A percentile compares a stretch with the other conserved stretches of the same genome.
These are phyloP conservation scores for Chytriomyces confervae DNA, from an alignment of 192 early-diverging fungal species.

Conservation along the genomic window DNA sequence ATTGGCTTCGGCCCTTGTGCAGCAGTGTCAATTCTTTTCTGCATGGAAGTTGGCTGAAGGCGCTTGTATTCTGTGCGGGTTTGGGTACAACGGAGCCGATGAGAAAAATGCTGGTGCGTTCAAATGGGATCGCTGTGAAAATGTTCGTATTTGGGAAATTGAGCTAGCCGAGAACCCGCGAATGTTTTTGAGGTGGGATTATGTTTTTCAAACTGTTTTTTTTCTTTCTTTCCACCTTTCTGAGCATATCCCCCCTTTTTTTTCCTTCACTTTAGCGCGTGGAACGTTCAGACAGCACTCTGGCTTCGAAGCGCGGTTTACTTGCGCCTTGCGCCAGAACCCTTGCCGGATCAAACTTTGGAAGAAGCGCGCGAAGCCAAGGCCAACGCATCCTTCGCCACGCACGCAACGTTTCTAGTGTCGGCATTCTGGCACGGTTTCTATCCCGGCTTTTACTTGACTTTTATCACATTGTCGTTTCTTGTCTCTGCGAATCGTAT, in stretches of 20 bases:
- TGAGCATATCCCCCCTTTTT: too few species aligned
- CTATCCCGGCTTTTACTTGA: constrained; percentile 51
- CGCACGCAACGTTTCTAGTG: constrained; percentile 76
- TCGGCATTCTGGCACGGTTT: constrained; percentile 95
- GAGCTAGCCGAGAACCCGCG: constrained; percentile 71
- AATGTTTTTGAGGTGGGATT: constrained; percentile 31
- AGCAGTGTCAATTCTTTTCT: constrained; percentile 50
- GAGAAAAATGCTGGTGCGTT: constrained; percentile 49
- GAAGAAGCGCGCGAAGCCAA: constrained; percentile 34
- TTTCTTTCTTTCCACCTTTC: not conserved
- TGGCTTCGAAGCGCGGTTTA: constrained; percentile 90
- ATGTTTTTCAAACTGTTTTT: not conserved
- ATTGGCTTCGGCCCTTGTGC: constrained; percentile 64
- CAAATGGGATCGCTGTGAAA: constrained; percentile 76
- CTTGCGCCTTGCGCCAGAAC: constrained; percentile 57
- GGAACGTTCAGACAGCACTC: constrained; percentile 87
- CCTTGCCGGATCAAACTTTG: constrained; percentile 19
- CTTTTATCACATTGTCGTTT: constrained; percentile 59
- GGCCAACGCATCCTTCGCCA: constrained; percentile 51
- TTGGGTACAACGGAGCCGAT: constrained; percentile 78
- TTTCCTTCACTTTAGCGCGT: constrained; percentile 61
- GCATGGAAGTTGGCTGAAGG: constrained; percentile 91
- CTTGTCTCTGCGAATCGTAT: constrained; percentile 59
- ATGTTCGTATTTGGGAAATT: constrained; percentile 67
- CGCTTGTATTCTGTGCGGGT: constrained; percentile 78